Conservation (phyloP, 306 rosid genomes). For the Mimosa bimucronata region DNA sequence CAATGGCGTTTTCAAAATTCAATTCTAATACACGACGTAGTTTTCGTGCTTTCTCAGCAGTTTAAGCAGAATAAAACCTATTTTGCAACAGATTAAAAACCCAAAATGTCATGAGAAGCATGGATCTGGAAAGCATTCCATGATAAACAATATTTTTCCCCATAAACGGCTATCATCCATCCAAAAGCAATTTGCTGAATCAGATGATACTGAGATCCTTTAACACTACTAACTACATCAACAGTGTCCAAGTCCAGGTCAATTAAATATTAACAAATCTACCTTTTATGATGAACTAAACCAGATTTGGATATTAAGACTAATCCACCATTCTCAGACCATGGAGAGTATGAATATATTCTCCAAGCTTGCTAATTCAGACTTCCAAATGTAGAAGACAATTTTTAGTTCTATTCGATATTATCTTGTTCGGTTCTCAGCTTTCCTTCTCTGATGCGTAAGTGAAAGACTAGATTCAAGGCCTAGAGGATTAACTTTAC, state of each 20-base stretch:
- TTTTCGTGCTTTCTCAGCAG: constrained; percentile 6
- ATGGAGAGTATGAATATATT: not conserved
- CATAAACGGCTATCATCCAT: not conserved
- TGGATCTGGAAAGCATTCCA: not conserved
- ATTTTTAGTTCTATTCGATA: not conserved
- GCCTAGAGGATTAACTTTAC: not conserved
- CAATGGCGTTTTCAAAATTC: not conserved
- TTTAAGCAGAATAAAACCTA: not conserved
- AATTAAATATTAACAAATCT: constrained; percentile 1
- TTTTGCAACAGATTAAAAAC: not conserved
- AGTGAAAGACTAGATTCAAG: not conserved
- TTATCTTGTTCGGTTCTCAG: not conserved
- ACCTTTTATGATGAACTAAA: constrained; percentile 14
- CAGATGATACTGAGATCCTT: not conserved
- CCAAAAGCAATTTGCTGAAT: not conserved
- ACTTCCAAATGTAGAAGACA: not conserved
- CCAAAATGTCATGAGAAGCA: not conserved
- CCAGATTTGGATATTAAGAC: not conserved
- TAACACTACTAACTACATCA: not conserved
- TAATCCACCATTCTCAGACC: not conserved
- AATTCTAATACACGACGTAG: not conserved
- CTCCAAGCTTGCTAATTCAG: not conserved
- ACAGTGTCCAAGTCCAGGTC: not conserved
- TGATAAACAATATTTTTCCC: not conserved
- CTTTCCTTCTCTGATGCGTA: not conserved